These are phyloP conservation scores for Metschnikowia rubicola DNA, from an alignment of 805 yeast genomes.

Conservation along the genomic window DNA sequence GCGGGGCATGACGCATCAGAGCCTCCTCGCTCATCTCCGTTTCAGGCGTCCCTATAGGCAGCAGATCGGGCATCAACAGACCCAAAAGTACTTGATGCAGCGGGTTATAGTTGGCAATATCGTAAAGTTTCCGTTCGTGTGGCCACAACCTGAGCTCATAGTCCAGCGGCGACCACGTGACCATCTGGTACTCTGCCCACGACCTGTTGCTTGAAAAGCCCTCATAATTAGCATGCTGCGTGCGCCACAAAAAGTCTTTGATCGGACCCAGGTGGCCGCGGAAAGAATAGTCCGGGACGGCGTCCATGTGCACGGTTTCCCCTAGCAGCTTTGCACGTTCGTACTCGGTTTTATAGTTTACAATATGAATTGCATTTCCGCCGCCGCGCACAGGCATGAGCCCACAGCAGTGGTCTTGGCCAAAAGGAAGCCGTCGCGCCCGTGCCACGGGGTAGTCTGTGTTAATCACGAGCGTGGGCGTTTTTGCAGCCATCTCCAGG, in stretches of 20 bases:
- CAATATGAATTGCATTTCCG: slow-evolving; percentile 54
- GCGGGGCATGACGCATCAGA: slow-evolving; percentile 1
- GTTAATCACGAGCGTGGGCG: slow-evolving; percentile 55
- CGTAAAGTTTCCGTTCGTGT: slow-evolving; percentile 34
- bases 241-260: slow-evolving; percentile 85
- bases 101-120: slow-evolving; percentile 37
- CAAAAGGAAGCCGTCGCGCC: slow-evolving; percentile 87
- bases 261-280: slow-evolving; percentile 83
- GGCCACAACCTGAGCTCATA: slow-evolving; percentile 85
- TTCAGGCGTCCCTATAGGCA: slow-evolving; percentile 6
- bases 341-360: slow-evolving; percentile 43
- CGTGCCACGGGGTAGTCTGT: slow-evolving; percentile 86
- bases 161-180: slow-evolving; percentile 88
- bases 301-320: slow-evolving; percentile 23
- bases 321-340: slow-evolving; percentile 23
- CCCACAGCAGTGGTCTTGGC: slow-evolving; percentile 67
- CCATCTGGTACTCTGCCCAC: slow-evolving; percentile 83
- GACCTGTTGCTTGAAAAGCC: slow-evolving; percentile 51
- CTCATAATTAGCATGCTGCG: slow-evolving; percentile 35
- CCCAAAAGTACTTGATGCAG: slow-evolving; percentile 24
- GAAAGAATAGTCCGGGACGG: slow-evolving; percentile 44
- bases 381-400: slow-evolving; percentile 92
- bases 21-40: slow-evolving; percentile 9
- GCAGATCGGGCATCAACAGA: slow-evolving; percentile 2
- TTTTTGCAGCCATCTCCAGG: background rate